phyloP scores from a whole-genome alignment of 2,329 filamentous ascomycete species.

The Botrytis elliptica region DNA sequence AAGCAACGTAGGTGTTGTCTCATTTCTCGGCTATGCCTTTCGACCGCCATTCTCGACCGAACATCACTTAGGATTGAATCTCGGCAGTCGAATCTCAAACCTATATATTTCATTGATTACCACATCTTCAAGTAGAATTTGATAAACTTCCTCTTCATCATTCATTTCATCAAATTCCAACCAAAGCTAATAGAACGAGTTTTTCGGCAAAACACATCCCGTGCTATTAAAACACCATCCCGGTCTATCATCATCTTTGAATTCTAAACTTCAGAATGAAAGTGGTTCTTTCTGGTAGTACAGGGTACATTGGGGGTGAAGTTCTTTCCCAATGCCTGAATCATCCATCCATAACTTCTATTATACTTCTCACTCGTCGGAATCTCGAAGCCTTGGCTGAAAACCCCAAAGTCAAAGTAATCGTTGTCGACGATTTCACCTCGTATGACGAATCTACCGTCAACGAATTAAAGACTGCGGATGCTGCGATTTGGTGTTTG shows the following conservation, averaged over 20 bases:
- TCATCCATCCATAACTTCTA: neutral
- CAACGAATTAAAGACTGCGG: neutral
- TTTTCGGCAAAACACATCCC: neutral
- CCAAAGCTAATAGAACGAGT: neutral
- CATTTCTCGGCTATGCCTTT: neutral
- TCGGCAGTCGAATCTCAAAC: neutral
- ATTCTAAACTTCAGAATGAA: neutral
- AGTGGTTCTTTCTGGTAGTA: neutral
- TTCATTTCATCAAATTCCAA: neutral
- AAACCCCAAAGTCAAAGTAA: neutral
- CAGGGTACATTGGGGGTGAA: neutral
- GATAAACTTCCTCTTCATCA: neutral
- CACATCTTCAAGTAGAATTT: neutral
- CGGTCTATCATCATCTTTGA: neutral
- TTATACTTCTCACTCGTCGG: neutral
- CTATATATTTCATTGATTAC: neutral
- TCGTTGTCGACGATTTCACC: neutral
- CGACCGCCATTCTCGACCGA: neutral
- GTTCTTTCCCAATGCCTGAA: conserved; percentile 1
- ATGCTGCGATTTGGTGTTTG: conserved; percentile 9
- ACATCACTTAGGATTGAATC: neutral
- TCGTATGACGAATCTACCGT: neutral
- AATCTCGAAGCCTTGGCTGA: neutral
- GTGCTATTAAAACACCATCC: neutral
- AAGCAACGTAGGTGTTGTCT: neutral